Conservation (phyloP, 108 stramenopile species). For the Conticribra guillardii region DNA sequence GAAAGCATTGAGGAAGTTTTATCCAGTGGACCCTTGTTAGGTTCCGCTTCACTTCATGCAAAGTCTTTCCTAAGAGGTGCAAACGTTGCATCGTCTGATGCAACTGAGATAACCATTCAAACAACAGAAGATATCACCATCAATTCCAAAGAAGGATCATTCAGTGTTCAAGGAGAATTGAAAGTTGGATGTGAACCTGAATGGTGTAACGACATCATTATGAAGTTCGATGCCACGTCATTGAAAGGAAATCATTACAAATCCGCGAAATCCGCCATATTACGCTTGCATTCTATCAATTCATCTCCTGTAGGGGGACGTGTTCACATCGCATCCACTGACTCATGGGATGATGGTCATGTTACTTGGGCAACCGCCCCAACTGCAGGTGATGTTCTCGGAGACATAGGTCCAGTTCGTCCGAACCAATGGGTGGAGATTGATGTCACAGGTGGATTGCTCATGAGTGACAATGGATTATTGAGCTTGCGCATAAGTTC, state of each 20-base stretch:
- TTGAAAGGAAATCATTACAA: conserved; percentile 18
- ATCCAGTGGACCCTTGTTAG: too few relatives aligned
- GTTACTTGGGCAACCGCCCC: conserved; percentile 35
- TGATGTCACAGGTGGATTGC: conserved; percentile 29
- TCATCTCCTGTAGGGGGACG: conserved; percentile 36
- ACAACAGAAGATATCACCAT: conserved; percentile 25
- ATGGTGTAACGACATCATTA: conserved; percentile 12
- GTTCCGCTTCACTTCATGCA: conserved; percentile 8
- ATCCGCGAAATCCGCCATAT: conserved; percentile 11
- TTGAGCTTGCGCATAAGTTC: conserved; percentile 25
- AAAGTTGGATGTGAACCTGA: conserved; percentile 7
- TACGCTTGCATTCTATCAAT: conserved; percentile 32
- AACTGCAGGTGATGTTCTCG: conserved; percentile 1
- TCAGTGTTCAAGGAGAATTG: background rate
- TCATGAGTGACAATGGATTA: conserved; percentile 6
- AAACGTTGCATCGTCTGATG: conserved; percentile 8
- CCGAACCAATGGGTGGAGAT: conserved; percentile 40
- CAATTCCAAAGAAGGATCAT: conserved; percentile 3
- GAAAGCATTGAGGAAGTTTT: too few relatives aligned
- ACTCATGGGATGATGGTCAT: conserved; percentile 16
- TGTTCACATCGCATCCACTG: conserved; percentile 23
- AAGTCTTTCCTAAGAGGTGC: conserved; percentile 22
- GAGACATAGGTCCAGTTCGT: conserved; percentile 11
- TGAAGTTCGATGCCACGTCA: conserved; percentile 30
- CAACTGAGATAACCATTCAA: conserved; percentile 17